These are phyloP conservation scores for Umbilicus rupestris DNA, from an alignment of 164 flowering plant species.

Conservation along the genomic window DNA sequence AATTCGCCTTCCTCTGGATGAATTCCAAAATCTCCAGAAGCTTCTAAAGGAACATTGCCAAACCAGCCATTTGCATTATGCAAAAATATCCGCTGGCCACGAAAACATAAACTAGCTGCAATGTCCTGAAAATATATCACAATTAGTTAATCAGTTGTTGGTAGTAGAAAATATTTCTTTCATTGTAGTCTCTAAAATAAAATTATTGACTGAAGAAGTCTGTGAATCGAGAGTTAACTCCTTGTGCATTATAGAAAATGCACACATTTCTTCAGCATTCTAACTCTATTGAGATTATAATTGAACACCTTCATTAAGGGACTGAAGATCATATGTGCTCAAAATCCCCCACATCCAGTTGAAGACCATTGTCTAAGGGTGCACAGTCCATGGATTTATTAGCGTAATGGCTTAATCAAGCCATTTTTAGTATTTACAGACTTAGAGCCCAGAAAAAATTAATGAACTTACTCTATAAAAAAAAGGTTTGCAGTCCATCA, in stretches of 20 bases:
- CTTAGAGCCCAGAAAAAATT: too few species aligned
- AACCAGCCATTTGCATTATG: constrained; percentile 92
- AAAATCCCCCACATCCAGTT: not conserved
- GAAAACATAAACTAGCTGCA: constrained; percentile 72
- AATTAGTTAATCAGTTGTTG: not conserved
- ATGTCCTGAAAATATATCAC: constrained; percentile 30
- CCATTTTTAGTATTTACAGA: too few species aligned
- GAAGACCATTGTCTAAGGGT: not conserved
- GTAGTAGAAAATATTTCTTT: not conserved
- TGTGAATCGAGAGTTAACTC: not conserved
- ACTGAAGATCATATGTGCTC: too few species aligned
- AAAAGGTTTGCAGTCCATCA: too few species aligned
- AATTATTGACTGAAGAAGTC: not conserved
- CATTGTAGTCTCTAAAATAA: not conserved
- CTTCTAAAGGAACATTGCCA: constrained; percentile 90
- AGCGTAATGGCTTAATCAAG: too few species aligned
- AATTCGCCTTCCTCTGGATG: constrained; percentile 97
- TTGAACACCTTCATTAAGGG: too few species aligned
- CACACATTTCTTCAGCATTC: not conserved
- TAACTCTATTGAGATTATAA: not conserved
- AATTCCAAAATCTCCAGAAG: constrained; percentile 95
- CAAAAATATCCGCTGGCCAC: constrained; percentile 81
- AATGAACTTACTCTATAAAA: too few species aligned
- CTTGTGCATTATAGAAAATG: too few species aligned
- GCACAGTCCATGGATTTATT: too few species aligned